Evolutionary conservation across 345 rosid species (phyloP).

Genomic region (Aegle marmelos): DNA sequence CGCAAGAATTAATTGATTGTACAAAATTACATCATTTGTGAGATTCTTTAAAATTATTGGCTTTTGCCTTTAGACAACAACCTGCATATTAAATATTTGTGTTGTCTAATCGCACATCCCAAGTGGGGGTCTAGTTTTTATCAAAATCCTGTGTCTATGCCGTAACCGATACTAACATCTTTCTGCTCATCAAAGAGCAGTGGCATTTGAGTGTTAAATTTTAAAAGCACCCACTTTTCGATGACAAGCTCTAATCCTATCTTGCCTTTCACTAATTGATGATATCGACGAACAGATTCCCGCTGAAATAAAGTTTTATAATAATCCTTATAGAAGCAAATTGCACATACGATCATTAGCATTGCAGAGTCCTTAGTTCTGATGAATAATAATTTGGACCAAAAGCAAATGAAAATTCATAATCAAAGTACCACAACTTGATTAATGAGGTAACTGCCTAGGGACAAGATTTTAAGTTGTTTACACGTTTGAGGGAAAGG

Average conservation of each 20-base stretch:
- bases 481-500: neutral
- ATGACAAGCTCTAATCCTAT: neutral
- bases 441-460: neutral
- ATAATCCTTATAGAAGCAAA: neutral
- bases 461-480: neutral
- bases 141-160: neutral
- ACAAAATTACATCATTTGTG: neutral
- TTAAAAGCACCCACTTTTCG: neutral
- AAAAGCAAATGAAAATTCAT: neutral
- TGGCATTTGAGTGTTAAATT: neutral
- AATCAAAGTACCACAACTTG: neutral
- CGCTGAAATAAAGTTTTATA: neutral
- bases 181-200: neutral
- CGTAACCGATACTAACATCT: neutral
- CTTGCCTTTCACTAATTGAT: neutral
- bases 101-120: neutral
- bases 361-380: neutral
- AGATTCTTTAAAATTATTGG: neutral
- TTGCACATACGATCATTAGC: neutral
- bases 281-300: constrained; percentile 21
- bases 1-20: neutral
- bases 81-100: neutral
- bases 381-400: neutral
- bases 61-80: neutral
- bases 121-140: neutral